phyloP scores from a whole-genome alignment of 176 grass and related monocot genomes.

The Oryza coarctata region DNA sequence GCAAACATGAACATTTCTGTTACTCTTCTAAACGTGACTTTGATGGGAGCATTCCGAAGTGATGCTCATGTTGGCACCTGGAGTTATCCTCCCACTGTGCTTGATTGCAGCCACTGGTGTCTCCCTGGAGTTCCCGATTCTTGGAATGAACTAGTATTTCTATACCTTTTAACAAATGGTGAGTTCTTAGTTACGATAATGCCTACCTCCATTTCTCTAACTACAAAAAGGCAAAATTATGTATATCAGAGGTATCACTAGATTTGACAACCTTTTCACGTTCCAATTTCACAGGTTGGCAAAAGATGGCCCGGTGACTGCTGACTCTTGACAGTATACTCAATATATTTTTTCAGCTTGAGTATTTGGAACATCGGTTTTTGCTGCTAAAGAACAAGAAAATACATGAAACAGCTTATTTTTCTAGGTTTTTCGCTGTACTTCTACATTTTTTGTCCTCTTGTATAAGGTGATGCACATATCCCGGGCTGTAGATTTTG shows the following conservation, averaged over 20 bases:
- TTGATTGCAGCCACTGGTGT: constrained; percentile 99
- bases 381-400: constrained; percentile 27
- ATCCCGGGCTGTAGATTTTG: constrained; percentile 32
- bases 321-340: constrained; percentile 1
- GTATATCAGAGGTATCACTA: not conserved
- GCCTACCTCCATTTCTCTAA: constrained; percentile 14
- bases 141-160: constrained; percentile 93
- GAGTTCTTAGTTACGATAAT: constrained; percentile 31
- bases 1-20: constrained; percentile 52
- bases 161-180: constrained; percentile 76
- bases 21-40: constrained; percentile 79
- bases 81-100: constrained; percentile 84
- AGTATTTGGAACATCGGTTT: constrained; percentile 36
- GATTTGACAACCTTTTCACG: not conserved
- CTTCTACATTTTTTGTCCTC: constrained; percentile 22
- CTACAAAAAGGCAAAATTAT: not conserved
- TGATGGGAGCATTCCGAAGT: constrained; percentile 74
- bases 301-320: constrained; percentile 39
- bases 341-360: not conserved
- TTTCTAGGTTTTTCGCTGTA: constrained; percentile 25
- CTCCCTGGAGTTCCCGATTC: constrained; percentile 92
- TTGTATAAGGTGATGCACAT: constrained; percentile 24
- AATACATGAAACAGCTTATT: constrained; percentile 3
- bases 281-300: constrained; percentile 48
- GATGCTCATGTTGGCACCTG: constrained; percentile 91